Percentiles rank a stretch among this genome's conserved stretches.
Evolutionary conservation across 106 monocot genomes (phyloP).

Genomic region (Ottelia alismoides): DNA sequence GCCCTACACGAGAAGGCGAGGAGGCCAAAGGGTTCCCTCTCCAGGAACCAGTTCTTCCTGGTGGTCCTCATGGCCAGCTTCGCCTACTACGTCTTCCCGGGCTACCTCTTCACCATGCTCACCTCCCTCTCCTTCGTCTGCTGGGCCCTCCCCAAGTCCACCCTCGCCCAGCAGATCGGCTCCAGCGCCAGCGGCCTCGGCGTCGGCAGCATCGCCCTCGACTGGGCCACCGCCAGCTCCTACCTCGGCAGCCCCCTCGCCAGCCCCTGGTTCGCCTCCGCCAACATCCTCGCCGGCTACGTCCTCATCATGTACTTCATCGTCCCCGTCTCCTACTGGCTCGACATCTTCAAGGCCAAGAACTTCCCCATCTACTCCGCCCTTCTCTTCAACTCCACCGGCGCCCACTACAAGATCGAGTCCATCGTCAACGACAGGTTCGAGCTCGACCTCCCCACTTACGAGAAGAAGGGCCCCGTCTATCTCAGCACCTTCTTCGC

Average conservation of each 20-base stretch:
- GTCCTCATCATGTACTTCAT: constrained; percentile 16
- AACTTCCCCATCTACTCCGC: constrained; percentile 20
- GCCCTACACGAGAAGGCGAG: constrained; percentile 48
- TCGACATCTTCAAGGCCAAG: constrained; percentile 17
- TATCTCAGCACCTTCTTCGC: constrained; percentile 21
- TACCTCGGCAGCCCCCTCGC: constrained; percentile 28
- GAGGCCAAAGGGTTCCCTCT: constrained; percentile 7
- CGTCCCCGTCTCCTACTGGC: constrained; percentile 13
- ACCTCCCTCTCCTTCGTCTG: constrained; percentile 21
- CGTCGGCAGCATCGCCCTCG: constrained; percentile 14
- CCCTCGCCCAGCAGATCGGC: constrained; percentile 20
- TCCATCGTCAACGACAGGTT: constrained; percentile 14
- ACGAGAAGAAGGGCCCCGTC: constrained; percentile 12
- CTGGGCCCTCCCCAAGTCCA: constrained; percentile 13
- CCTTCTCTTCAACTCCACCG: constrained; percentile 9
- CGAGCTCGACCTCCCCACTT: constrained; percentile 10
- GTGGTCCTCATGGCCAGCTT: constrained; percentile 21
- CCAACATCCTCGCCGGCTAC: constrained; percentile 15
- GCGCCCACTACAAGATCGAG: constrained; percentile 14
- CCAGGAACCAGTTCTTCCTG: constrained; percentile 25
- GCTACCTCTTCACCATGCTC: constrained; percentile 17
- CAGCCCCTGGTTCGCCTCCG: constrained; percentile 25
- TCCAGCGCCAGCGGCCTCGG: constrained; percentile 20
- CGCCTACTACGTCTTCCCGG: constrained; percentile 23
- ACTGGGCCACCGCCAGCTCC: constrained; percentile 19